Conservation (phyloP, 2,329 filamentous ascomycete genomes). For the Fusarium chlamydosporum region DNA sequence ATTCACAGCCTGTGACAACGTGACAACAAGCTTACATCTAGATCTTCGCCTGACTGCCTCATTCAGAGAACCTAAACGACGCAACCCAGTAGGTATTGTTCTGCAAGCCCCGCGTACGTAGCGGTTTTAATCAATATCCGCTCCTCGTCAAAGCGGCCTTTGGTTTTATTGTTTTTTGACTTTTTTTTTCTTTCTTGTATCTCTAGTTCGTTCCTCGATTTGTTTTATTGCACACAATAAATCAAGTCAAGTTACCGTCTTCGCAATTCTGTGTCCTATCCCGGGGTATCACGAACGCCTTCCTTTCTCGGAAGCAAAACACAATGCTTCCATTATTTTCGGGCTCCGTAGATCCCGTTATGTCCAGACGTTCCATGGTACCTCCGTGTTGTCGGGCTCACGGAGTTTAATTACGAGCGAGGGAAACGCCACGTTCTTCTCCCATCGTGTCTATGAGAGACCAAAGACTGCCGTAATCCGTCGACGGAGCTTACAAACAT, state of each 20-base stretch:
- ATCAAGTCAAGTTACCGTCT: background rate
- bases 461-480: constrained; percentile 7
- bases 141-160: constrained; percentile 15
- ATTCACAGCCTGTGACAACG: constrained; percentile 10
- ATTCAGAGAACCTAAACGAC: constrained; percentile 18
- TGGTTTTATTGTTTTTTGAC: background rate
- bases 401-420: constrained; percentile 47
- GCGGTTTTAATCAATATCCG: constrained; percentile 14
- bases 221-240: background rate
- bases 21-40: constrained; percentile 30
- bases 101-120: constrained; percentile 29
- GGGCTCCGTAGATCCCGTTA: constrained; percentile 31
- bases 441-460: no score
- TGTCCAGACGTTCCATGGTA: constrained; percentile 22
- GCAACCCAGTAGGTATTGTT: constrained; percentile 3
- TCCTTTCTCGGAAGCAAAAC: constrained; percentile 36
- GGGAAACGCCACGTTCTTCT: constrained; percentile 28
- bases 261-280: constrained; percentile 5
- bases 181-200: constrained; percentile 6
- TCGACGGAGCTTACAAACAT: constrained; percentile 29
- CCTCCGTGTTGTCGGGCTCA: constrained; percentile 45
- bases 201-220: background rate
- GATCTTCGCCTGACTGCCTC: constrained; percentile 38
- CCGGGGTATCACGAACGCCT: constrained; percentile 21
- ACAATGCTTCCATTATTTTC: constrained; percentile 5